Base-by-base conservation (phyloP, 2,329 filamentous ascomycete species). In the Grosmannia clavigera region DNA sequence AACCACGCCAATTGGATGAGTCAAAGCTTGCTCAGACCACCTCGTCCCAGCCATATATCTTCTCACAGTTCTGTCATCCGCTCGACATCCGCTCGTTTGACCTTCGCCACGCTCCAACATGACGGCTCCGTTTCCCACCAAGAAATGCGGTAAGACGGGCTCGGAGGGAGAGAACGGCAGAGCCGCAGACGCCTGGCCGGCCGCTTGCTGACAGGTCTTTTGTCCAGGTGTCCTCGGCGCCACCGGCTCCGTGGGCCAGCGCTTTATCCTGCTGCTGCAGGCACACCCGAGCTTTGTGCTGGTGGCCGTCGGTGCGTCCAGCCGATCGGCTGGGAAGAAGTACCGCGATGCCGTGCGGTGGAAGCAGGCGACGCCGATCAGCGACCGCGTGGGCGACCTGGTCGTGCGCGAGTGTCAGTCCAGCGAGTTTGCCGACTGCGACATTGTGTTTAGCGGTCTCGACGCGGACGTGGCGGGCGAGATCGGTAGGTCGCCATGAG, bases 261-360 rank as follows among this genome's bases (percentile, higher is more conserved):
- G 94, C 69, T 97, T 97, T 74, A 94, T 97, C 71, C 85, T 96
- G 40, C 83, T 97, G 58, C 86, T 97, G 64, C 86, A 89, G 53
- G 81, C 90, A 59, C 92, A 97, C 75, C 92, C 92, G 19, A 83
- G 88, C 73, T 88, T 97, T 68, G 84, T 84, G 64, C 85, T 97
- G 61, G 87, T 94, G 65, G 91, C 91, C 61, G 83, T 97, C 57
- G 94, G 94, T 64, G 94, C 94, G 43, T 96, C 91, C 22, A 84
- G 89, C 61, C 84, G 90, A 61, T 96, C 91, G 11, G 90, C 90
- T 7, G 92, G 92, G 69, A 96, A 96, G 80, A 88, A 87, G 71
- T 97, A 97, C 79, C 87, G 86, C 74, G 90, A 96, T 81, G 92
- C 92, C 48, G 92, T 95, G 64, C 84, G 84, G 68, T 97, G 94